phyloP scores from a whole-genome alignment of 441 rosid species.

The Geranium incanum region DNA sequence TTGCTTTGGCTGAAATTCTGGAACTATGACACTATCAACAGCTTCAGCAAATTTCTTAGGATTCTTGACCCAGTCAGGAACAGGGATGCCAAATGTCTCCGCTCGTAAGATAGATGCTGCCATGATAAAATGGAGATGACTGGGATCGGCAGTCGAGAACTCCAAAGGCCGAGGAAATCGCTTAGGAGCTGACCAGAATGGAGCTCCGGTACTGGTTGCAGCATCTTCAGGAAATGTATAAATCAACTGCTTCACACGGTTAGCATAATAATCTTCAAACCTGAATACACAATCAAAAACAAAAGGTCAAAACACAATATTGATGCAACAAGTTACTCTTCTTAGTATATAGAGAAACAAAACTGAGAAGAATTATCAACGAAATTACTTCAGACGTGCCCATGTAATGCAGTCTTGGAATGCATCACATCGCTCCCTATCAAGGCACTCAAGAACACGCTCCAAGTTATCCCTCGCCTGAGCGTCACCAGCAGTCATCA shows the following conservation, averaged over 20 bases:
- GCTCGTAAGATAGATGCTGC: slow-evolving; percentile 76
- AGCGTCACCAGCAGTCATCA: slow-evolving; percentile 86
- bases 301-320: slow-evolving; percentile 7
- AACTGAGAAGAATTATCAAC: slow-evolving; percentile 4
- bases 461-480: slow-evolving; percentile 81
- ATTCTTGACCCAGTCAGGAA: slow-evolving; percentile 66
- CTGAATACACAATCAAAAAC: slow-evolving; percentile 28
- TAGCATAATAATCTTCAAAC: slow-evolving; percentile 79
- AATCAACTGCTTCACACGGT: slow-evolving; percentile 80
- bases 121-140: slow-evolving; percentile 59
- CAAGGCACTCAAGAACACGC: slow-evolving; percentile 79
- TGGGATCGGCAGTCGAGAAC: slow-evolving; percentile 56
- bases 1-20: slow-evolving; percentile 77
- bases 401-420: slow-evolving; percentile 78
- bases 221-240: slow-evolving; percentile 93
- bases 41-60: slow-evolving; percentile 55
- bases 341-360: neutral
- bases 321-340: neutral
- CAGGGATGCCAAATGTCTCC: slow-evolving; percentile 68
- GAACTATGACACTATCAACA: slow-evolving; percentile 60
- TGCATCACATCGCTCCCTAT: slow-evolving; percentile 57
- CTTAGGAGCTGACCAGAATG: slow-evolving; percentile 98
- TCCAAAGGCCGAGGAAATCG: slow-evolving; percentile 73
- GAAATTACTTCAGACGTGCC: slow-evolving; percentile 69
- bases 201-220: slow-evolving; percentile 69